Base-by-base conservation (phyloP, 2,329 filamentous ascomycete species). In the Akanthomyces dipterigenus region DNA sequence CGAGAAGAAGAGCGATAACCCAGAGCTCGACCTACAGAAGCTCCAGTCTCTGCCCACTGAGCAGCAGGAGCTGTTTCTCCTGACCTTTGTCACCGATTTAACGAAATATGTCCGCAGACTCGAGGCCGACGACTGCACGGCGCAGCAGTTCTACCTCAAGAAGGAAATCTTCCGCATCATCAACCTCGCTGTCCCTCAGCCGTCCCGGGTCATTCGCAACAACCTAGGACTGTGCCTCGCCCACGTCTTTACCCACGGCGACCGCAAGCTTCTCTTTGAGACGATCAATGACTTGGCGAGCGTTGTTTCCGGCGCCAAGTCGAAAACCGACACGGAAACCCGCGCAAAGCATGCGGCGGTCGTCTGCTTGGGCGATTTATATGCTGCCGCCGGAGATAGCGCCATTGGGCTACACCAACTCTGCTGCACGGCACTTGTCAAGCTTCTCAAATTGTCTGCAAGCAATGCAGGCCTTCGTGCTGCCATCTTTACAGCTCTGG, bases 91-190 rank as follows among this genome's bases (percentile, higher is more conserved):
- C 40, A 89, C 92, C 31, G 86, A 89, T 63, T 82, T 99, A 61
- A 88, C 87, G 64, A 89, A 88, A 67, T 90, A 97, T 80, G 89
- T 96, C 49, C 81, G 87, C 59, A 79, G 79, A 18, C 83, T 98
- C 51, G 84, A 86, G 58, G 81, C 86, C 64, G 91, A 96, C 67
- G 89, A 90, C 71, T 89, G 93, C 67, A 93, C 90, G 24, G 85
- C 90, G 14, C 90, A 97, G 76, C 95, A 99, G 75, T 87, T 92
- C 69, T 90, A 91, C 72, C 82, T 99, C 68, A 97, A 97, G 77
- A 93, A 90, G 73, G 92, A 98, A 80, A 83, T 97, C 66, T 90
- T 98, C 74, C 91, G 96, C 76, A 89, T 99, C 72, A 84, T 99
- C 73, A 92, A 88, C 69, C 84, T 99, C 43, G 83, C 91, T 45